Conservation (phyloP, 192 early-diverging fungal genomes). For the Obelidium mucronatum region DNA sequence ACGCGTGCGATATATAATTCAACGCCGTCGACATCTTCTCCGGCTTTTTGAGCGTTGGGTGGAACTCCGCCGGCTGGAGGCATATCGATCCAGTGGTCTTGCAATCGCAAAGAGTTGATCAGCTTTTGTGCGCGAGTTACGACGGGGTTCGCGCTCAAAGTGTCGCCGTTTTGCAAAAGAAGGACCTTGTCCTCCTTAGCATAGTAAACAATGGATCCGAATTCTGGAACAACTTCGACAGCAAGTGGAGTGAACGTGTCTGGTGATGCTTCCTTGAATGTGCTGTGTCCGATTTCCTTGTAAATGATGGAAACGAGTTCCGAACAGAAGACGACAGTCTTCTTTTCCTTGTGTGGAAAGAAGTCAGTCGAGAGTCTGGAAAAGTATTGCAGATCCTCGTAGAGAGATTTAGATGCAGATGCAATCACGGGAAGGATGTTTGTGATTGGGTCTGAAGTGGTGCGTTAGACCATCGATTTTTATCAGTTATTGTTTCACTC, state of each 20-base stretch:
- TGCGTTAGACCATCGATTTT: neutral
- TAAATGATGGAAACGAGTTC: conserved; percentile 46
- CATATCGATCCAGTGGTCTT: conserved; percentile 17
- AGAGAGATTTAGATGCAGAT: conserved; percentile 36
- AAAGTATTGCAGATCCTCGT: conserved; percentile 28
- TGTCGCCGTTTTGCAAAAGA: conserved; percentile 8
- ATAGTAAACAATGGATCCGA: conserved; percentile 22
- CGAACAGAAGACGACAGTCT: conserved; percentile 41
- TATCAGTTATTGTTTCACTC: neutral
- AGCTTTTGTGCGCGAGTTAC: neutral
- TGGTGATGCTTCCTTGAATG: conserved; percentile 28
- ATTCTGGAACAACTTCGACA: conserved; percentile 37
- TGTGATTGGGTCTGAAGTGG: conserved; percentile 24
- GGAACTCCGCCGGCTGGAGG: conserved; percentile 12
- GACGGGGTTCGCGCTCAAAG: neutral
- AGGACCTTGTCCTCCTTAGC: conserved; percentile 26
- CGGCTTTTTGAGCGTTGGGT: conserved; percentile 15
- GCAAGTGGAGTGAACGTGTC: conserved; percentile 49
- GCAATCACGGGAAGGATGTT: conserved; percentile 41
- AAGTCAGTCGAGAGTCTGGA: conserved; percentile 10
- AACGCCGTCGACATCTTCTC: conserved; percentile 22
- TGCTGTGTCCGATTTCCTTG: conserved; percentile 17
- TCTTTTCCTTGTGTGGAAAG: conserved; percentile 28
- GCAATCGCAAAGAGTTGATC: neutral
- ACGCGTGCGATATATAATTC: conserved; percentile 28